These are phyloP conservation scores for Coniochaeta sp. DNA, from an alignment of 2,329 filamentous ascomycete genomes.

Conservation along the genomic window DNA sequence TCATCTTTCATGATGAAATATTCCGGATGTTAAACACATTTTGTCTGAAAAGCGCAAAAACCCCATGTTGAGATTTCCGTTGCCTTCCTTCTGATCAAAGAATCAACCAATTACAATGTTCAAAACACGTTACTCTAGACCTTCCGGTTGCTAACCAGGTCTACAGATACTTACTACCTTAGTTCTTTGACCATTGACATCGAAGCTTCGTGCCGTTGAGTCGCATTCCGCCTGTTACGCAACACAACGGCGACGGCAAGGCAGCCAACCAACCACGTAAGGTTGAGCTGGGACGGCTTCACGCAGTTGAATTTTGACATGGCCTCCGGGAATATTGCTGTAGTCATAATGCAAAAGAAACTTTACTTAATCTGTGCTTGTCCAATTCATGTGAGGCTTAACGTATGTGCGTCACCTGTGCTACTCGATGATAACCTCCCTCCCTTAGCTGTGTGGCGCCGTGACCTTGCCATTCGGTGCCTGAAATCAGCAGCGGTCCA, in stretches of 20 bases:
- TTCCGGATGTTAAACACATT: slow-evolving; percentile 1
- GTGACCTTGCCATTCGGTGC: no score
- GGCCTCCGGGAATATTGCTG: background rate
- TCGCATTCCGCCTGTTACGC: no score
- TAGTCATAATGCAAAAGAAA: no score
- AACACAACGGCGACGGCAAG: no score
- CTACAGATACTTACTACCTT: background rate
- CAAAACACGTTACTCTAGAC: no score
- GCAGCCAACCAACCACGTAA: no score
- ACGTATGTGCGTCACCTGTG: background rate
- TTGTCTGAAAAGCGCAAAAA: slow-evolving; percentile 3
- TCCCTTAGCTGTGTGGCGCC: no score
- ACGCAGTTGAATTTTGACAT: background rate
- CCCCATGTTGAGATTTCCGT: slow-evolving; percentile 2
- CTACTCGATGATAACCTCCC: background rate
- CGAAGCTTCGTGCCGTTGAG: no score
- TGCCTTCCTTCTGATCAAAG: slow-evolving; percentile 1
- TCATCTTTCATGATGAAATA: background rate
- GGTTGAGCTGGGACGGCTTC: no score
- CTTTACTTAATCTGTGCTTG: no score
- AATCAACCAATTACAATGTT: background rate
- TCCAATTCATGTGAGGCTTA: background rate
- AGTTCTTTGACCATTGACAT: no score
- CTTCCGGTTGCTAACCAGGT: background rate
- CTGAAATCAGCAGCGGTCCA: no score